A percentile compares a stretch with the other conserved stretches of the same genome.
Evolutionary conservation across 495 filamentous ascomycete genomes (phyloP).

Genomic region (Lophiotrema nucula): DNA sequence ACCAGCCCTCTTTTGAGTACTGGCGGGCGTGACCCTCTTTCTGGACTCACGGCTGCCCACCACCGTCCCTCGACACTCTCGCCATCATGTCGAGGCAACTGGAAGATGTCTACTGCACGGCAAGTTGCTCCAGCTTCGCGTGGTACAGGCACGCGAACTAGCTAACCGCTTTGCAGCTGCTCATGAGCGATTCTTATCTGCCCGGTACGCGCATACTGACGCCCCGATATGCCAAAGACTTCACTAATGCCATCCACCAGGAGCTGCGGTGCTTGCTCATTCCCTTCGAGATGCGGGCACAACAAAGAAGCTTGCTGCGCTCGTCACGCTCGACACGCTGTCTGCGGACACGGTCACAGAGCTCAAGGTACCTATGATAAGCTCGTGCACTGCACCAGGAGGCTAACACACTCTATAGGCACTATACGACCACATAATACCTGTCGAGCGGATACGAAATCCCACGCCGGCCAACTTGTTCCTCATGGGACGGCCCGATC

Average conservation of each 20-base stretch:
- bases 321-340: conserved; percentile 76
- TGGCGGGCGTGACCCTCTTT: neutral
- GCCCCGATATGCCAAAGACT: neutral
- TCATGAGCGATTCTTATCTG: conserved; percentile 86
- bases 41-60: neutral
- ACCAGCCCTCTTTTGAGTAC: neutral
- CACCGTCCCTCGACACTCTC: neutral
- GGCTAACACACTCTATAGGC: conserved; percentile 51
- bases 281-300: conserved; percentile 91
- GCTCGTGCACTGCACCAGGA: neutral
- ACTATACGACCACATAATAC: conserved; percentile 85
- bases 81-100: conserved; percentile 37
- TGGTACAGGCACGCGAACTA: conserved; percentile 28
- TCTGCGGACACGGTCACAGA: conserved; percentile 69
- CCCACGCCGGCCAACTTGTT: conserved; percentile 75
- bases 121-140: conserved; percentile 28
- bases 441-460: conserved; percentile 75
- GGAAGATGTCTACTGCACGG: conserved; percentile 61
- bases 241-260: conserved; percentile 46
- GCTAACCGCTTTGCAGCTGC: conserved; percentile 60
- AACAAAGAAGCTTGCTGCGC: conserved; percentile 76
- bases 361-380: conserved; percentile 60
- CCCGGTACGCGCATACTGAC: conserved; percentile 58
- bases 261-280: conserved; percentile 90
- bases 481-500: conserved; percentile 87